Evolutionary conservation across 495 filamentous ascomycete genomes (phyloP), one percentile per base, ranked within the genome.

Genomic region (Clavariopsis aquatica): DNA sequence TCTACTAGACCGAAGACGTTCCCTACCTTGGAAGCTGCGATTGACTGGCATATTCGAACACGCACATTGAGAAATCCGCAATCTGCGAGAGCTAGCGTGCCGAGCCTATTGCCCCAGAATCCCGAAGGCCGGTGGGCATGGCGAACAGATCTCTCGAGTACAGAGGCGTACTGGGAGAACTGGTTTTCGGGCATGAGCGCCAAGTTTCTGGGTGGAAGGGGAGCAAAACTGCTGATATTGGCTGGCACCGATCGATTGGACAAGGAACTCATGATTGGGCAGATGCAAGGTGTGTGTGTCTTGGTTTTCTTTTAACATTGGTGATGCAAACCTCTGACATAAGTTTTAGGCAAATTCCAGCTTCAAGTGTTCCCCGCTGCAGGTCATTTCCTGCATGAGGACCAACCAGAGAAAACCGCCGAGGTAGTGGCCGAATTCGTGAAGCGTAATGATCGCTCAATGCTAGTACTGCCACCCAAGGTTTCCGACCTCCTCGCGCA

Each of bases 381-480:
- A 6, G 94, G 94, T 0, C 94, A 98, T 75, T 98, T 97, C 69
- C 83, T 99, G 52, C 95, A 98, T 63, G 94, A 99, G 75, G 94
- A 99, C 74, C 82, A 91, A 57, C 92, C 95, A 0, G 87, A 88
- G 64, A 95, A 91, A 79, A 93, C 88, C 27, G 94, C 95, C 28
- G 71, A 72, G 51, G 56, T 72, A 10, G 75, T 98, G 55, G 92
- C 88, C 1, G 95, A 98, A 72, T 98, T 99, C 69, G 90, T 93
- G 70, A 87, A 86, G 68, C 78, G 94, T 28, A 98, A 98, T 74
- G 93, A 97, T 75, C 81, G 93, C 52, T 89, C 84, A 67, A 84
- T 87, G 0, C 73, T 98, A 64, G 88, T 97, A 7, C 78, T 98
- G 55, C 94, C 94, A 27, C 91, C 92, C 0, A 99, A 99, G 76